Base-by-base conservation (phyloP, 2,329 filamentous ascomycete species). In the Ophiognomonia clavigignenti-juglandacearum region DNA sequence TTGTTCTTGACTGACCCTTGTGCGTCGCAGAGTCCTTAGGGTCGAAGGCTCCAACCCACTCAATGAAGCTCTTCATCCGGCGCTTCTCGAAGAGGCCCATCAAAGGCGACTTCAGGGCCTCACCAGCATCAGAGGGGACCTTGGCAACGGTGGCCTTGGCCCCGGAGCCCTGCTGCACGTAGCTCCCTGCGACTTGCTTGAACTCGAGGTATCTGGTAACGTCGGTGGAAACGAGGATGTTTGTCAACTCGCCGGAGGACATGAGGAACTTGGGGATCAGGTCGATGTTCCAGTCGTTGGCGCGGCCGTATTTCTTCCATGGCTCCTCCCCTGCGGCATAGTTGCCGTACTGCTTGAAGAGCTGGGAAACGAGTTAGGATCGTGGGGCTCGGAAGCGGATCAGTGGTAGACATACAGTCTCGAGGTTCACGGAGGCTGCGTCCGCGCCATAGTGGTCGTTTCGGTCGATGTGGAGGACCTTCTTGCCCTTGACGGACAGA, bases 381-480 rank as follows among this genome's bases (percentile, higher is more conserved):
- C 11, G 47, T 22, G 49, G 39, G 51, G 36, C 36, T 45, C 50
- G 43, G 32, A 34, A 40, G 23, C 43, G 34, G 31, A 45, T 53
- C 46, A 41, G 23, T 46, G 34, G 39, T 47, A 49, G 53, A 64
- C 74, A 68, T 77, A 92, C 90, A 68, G 88, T 82, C 74, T 97
- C 90, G 63, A 98, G 88, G 74, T 97, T 98, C 61, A 98, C 82
- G 10, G 92, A 97, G 45, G 93, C 92, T 53, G 93, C 88, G 74
- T 98, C 93, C 91, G 89, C 93, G 80, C 93, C 93, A 65, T 96
- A 97, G 76, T 97, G 91, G 68, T 95, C 89, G 68, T 97, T 97
- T 66, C 91, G 86, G 74, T 97, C 93, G 68, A 98, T 96, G 75
- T 98, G 93, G 56, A 98, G 81, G 64, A 98, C 93, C 77, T 97